These are phyloP conservation scores for Royoungia palumana DNA, from an alignment of 768 basidiomycete species.

Conservation along the genomic window DNA sequence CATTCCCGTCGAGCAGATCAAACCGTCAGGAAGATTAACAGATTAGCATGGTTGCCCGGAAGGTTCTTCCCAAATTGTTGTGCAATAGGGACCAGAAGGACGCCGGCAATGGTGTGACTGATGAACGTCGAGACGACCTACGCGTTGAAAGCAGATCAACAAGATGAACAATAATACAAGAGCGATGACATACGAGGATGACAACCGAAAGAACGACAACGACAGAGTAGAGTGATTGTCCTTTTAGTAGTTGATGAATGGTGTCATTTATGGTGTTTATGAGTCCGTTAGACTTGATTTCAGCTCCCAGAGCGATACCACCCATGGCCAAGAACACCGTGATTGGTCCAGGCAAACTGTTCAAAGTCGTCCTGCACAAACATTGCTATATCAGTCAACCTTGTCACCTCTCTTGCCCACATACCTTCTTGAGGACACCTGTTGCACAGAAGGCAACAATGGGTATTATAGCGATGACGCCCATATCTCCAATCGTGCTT, in stretches of 20 bases:
- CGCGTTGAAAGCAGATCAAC: neutral
- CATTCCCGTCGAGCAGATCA: slow-evolving; percentile 96
- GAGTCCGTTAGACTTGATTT: slow-evolving; percentile 85
- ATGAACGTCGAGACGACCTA: slow-evolving; percentile 92
- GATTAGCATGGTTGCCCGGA: slow-evolving; percentile 61
- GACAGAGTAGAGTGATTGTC: slow-evolving; percentile 62
- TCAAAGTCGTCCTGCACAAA: slow-evolving; percentile 87
- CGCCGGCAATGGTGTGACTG: slow-evolving; percentile 95
- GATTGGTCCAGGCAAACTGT: slow-evolving; percentile 85
- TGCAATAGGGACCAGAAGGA: slow-evolving; percentile 96
- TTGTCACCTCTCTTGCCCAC: neutral
- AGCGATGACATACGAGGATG: slow-evolving; percentile 52
- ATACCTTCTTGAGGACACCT: slow-evolving; percentile 88
- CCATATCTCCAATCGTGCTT: slow-evolving; percentile 87
- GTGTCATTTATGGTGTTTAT: slow-evolving; percentile 69
- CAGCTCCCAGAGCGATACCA: slow-evolving; percentile 93
- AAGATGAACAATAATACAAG: neutral
- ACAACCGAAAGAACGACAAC: slow-evolving; percentile 66
- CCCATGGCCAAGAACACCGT: slow-evolving; percentile 98
- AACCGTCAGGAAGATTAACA: slow-evolving; percentile 89
- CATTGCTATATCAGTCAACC: slow-evolving; percentile 1
- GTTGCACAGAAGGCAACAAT: slow-evolving; percentile 93
- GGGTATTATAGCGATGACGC: slow-evolving; percentile 91
- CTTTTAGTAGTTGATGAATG: slow-evolving; percentile 59
- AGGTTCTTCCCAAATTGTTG: slow-evolving; percentile 83